Base-by-base conservation (phyloP, 305 asterid genomes). In the Caryopteris hybrid region DNA sequence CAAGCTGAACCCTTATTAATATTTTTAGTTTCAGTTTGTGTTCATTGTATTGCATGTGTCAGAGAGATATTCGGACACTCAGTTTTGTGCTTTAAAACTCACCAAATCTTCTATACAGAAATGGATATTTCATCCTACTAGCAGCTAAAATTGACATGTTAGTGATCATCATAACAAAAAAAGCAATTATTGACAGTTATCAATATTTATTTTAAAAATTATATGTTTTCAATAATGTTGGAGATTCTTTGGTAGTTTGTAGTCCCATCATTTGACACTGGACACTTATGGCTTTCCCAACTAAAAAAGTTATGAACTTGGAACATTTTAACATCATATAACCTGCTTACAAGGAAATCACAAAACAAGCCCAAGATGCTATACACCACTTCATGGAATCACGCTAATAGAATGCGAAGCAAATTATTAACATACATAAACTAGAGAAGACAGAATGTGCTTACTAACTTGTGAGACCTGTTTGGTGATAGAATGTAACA, bases 391-490 rank as follows among this genome's bases (percentile, higher is more conserved):
- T 51, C 39, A 13, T 34, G 66, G 46, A 61, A 70, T 56, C 51
- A 70, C 48, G 11, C n/a, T 57, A 51, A 9, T 14, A 69, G 62
- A 46, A 64, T 61, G 60, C 33, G 52, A 69, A 61, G 43, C 43
- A 13, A 33, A 61, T 22, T 61, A 27, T n/a, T 9, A 34, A 43
- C 68, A 71, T 34, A 23, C 27, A 73, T 60, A 41, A 51, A 8
- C 51, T 21, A 59, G 38, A 73, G 42, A 69, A 71, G 68, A 41
- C 10, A 65, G 66, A 59, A 61, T 47, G 70, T 29, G 74, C 74
- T 74, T 42, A 80, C 92, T 25, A 81, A 93, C 99, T 96, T 93
- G 99, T 54, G 97, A 89, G 76, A 93, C 95, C 74, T 93, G 99
- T 81, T 87, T 93, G 69, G 91, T 84, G 76, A 93, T 80, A 60